Evolutionary conservation across 2,329 filamentous ascomycete genomes (phyloP).

Genomic region (Hymenoscyphus occultus): DNA sequence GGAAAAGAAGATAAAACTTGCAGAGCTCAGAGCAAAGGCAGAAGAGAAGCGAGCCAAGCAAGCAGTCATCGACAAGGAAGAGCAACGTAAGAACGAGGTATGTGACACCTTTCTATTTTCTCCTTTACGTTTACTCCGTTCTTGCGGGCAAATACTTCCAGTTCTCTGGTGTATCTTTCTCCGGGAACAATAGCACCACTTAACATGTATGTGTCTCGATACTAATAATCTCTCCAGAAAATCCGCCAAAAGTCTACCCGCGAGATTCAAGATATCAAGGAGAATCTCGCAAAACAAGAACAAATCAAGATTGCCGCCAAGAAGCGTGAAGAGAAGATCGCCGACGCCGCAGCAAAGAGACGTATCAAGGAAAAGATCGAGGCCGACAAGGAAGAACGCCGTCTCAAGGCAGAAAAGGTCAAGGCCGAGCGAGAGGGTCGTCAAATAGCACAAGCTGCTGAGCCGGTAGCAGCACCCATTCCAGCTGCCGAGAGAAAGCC

Average conservation of each 20-base stretch:
- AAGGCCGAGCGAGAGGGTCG: slow-evolving; percentile 85
- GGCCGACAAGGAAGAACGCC: slow-evolving; percentile 86
- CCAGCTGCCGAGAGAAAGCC: slow-evolving; percentile 40
- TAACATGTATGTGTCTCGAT: not conserved
- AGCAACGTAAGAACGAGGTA: slow-evolving; percentile 83
- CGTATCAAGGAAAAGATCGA: slow-evolving; percentile 92
- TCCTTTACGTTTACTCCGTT: not conserved
- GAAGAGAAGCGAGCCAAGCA: slow-evolving; percentile 69
- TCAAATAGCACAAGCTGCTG: slow-evolving; percentile 37
- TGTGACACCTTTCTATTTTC: slow-evolving; percentile 5
- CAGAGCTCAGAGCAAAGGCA: slow-evolving; percentile 69
- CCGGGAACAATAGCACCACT: not conserved
- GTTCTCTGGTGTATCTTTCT: not conserved
- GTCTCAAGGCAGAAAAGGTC: slow-evolving; percentile 77
- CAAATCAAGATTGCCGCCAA: slow-evolving; percentile 85
- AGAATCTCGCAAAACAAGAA: slow-evolving; percentile 83
- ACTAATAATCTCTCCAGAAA: slow-evolving; percentile 43
- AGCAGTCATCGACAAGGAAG: slow-evolving; percentile 71
- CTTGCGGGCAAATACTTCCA: not conserved
- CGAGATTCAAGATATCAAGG: slow-evolving; percentile 84
- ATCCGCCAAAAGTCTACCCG: slow-evolving; percentile 84
- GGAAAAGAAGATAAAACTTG: slow-evolving; percentile 78
- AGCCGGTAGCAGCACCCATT: slow-evolving; percentile 42
- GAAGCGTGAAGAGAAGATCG: slow-evolving; percentile 84
- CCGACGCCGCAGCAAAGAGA: slow-evolving; percentile 81